Evolutionary conservation across 495 filamentous ascomycete species (phyloP), one percentile per base, ranked within the genome.

Genomic region (Lophium mytilinum): DNA sequence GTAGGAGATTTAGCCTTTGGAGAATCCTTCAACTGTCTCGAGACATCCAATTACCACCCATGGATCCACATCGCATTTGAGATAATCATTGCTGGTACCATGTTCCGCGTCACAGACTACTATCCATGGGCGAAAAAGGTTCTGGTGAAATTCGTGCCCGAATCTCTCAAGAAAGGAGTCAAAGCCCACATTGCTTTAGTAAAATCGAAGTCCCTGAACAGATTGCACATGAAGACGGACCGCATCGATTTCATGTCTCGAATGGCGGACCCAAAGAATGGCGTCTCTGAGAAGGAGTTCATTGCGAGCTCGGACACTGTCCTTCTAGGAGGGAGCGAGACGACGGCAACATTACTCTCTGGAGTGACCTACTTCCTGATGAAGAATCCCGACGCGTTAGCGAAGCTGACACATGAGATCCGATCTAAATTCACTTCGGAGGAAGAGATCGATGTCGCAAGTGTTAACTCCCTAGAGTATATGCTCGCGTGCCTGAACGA

Each of bases 271-370:
- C 43, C 43, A 21, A 47, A 47, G 10, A 47, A 19, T 10, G 43
- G 43, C 18, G 18, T 47, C n/a, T 47, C 43, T 21, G n/a, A 47
- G 43, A 47, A 47, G n/a, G 43, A 47, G 21, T 21, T 15, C 18
- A 21, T 47, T 3, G 43, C 43, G n/a, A 47, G 18, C 43, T 10
- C 43, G 3, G 43, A 47, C 43, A 47, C 43, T 10, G 43, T 79
- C 40, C 64, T 79, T 14, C 58, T 74, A 9, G 78, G 80, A 0
- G 81, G 80, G 0, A 82, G 77, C 61, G 82, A 85, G 59, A 84
- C 80, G 0, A 80, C 78, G 4, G 76, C 80, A 0, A 77, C 75
- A 4, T 57, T 73, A 0, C 59, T 82, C 3, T 66, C 67, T 0
- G 81, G 78, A 2, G 71, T 69, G 9, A 69, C 79, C 18, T 83